Percentiles rank a stretch among this genome's conserved stretches.
These are phyloP conservation scores for Hypoxylon cercidicola DNA, from an alignment of 495 filamentous ascomycete species.

Conservation along the genomic window DNA sequence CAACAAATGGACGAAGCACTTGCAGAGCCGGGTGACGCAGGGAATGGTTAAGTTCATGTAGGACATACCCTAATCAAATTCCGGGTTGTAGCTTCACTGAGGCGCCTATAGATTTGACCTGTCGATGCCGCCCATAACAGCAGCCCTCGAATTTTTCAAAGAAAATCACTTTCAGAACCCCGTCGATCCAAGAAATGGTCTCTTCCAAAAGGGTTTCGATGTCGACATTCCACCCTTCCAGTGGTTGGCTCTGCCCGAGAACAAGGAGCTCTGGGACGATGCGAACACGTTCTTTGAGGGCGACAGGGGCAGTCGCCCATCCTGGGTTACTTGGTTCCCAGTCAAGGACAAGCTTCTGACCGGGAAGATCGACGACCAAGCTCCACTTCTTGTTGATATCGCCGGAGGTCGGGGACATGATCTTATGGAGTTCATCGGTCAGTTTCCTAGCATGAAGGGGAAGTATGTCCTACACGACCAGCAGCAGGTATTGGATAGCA, in stretches of 20 bases:
- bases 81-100: neutral
- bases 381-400: conserved; percentile 54
- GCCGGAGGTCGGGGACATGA: conserved; percentile 59
- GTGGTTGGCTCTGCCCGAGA: conserved; percentile 19
- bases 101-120: conserved; percentile 12
- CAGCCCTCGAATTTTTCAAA: conserved; percentile 10
- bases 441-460: conserved; percentile 43
- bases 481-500: conserved; percentile 39
- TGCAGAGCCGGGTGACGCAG: conserved; percentile 8
- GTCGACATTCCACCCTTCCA: conserved; percentile 10
- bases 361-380: conserved; percentile 2
- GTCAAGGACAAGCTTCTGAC: conserved; percentile 18
- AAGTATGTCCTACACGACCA: conserved; percentile 56
- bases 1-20: conserved; percentile 22
- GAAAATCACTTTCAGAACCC: conserved; percentile 18
- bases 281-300: conserved; percentile 29
- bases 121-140: conserved; percentile 11
- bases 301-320: conserved; percentile 20
- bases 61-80: neutral
- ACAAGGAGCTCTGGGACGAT: conserved; percentile 22
- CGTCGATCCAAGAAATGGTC: neutral
- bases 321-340: conserved; percentile 25
- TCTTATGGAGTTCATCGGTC: conserved; percentile 48
- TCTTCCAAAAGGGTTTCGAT: conserved; percentile 5
- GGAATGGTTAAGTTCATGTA: conserved; percentile 29